A percentile compares a stretch with the other conserved stretches of the same genome.
These are phyloP conservation scores for Isatis lusitanica DNA, from an alignment of 441 rosid species.

Conservation along the genomic window DNA sequence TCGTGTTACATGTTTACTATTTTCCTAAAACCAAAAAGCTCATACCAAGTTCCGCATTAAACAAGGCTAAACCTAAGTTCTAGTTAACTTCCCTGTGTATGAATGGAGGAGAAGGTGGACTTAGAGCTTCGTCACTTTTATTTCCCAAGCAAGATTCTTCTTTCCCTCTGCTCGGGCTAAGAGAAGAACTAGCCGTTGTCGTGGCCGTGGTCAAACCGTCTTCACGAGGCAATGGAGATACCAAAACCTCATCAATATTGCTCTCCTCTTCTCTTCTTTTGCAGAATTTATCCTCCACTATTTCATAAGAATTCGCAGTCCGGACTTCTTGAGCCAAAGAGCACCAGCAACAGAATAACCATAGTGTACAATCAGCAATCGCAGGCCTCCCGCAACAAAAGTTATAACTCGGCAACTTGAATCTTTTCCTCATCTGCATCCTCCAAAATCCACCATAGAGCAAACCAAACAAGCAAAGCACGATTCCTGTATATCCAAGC, in stretches of 20 bases:
- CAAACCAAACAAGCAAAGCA: slow-evolving; percentile 73
- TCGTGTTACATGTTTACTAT: slow-evolving; percentile 1
- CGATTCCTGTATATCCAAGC: slow-evolving; percentile 55
- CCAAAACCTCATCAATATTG: slow-evolving; percentile 34
- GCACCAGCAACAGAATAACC: slow-evolving; percentile 90
- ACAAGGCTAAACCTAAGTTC: neutral
- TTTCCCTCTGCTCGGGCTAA: slow-evolving; percentile 36
- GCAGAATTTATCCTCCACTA: slow-evolving; percentile 56
- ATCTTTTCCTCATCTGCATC: slow-evolving; percentile 79
- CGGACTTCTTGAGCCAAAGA: slow-evolving; percentile 85
- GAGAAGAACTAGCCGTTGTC: slow-evolving; percentile 38
- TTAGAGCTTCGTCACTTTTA: slow-evolving; percentile 45
- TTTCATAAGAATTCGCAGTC: slow-evolving; percentile 62
- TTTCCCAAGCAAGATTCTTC: slow-evolving; percentile 31
- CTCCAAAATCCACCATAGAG: slow-evolving; percentile 93
- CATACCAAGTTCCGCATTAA: neutral
- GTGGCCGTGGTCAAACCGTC: slow-evolving; percentile 23
- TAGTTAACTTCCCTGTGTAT: slow-evolving; percentile 51
- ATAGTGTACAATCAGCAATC: slow-evolving; percentile 58
- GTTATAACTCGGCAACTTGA: slow-evolving; percentile 59
- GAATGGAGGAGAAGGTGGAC: slow-evolving; percentile 58
- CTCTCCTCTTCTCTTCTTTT: slow-evolving; percentile 29
- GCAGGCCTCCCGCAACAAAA: slow-evolving; percentile 59
- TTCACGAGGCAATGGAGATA: slow-evolving; percentile 36
- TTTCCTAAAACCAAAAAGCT: neutral